Conservation (phyloP, 345 rosid species). For the Raphanus raphanistrum region DNA sequence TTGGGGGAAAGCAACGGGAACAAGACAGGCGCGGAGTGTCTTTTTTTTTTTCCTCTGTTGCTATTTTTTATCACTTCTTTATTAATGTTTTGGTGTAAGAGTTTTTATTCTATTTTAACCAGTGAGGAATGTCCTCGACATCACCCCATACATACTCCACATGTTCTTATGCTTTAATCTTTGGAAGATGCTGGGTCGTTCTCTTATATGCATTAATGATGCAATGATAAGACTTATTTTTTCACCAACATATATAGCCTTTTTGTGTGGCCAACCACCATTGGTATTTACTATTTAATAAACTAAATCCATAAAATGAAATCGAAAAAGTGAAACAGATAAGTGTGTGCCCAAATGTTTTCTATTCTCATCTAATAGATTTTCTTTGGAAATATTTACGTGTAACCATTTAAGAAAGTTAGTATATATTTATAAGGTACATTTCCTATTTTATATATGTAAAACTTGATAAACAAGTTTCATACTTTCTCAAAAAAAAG, state of each 20-base stretch:
- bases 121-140: constrained; percentile 17
- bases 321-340: background rate
- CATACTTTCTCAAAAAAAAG: too few species aligned
- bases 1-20: constrained; percentile 35
- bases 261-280: background rate
- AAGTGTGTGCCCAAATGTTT: background rate
- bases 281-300: background rate
- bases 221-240: background rate
- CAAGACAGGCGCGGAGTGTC: constrained; percentile 38
- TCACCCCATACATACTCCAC: constrained; percentile 11
- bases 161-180: constrained; percentile 23
- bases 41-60: constrained; percentile 1
- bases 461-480: background rate
- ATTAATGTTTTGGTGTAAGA: background rate
- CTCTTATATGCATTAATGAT: background rate
- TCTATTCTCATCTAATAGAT: background rate
- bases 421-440: background rate
- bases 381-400: background rate
- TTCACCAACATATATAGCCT: background rate
- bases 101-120: constrained; percentile 12
- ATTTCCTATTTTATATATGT: background rate
- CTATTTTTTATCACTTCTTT: background rate
- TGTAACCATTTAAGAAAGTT: background rate
- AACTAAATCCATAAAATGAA: background rate
- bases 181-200: constrained; percentile 30